Base-by-base conservation (phyloP, 2,329 filamentous ascomycete species). In the Hyphodiscus sp. region DNA sequence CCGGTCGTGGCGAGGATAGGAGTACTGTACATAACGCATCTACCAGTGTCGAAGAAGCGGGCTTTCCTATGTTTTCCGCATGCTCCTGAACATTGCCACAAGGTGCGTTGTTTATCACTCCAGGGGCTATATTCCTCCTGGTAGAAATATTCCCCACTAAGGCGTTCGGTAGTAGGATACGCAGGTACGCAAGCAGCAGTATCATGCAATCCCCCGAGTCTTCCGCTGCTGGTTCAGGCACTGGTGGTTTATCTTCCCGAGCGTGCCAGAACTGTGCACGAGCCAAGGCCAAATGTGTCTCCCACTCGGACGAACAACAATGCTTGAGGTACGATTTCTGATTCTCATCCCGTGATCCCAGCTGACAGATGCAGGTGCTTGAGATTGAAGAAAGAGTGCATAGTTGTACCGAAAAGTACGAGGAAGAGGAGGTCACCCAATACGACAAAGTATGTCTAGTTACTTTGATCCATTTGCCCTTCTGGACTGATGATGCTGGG, bases 241-340 rank as follows among this genome's bases (percentile, higher is more conserved):
- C 33, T 13, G 33, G 11, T 15, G 33, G 33, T n/a, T 2, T n/a
- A 38, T 6, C 33, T 38, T 38, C 33, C 4, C 33, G 33, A 38
- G 58, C 57, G 1, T 61, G 59, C 33, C 54, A 58, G 33, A 60
- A 60, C 41, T 61, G 61, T 42, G 52, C 57, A 11, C 45, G 52
- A 45, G 60, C 58, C 30, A 63, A 63, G 49, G 58, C 57, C 13
- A 63, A 63, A 52, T 64, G 60, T 49, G 46, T 53, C 13, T 56
- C 56, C 45, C 54, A 55, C 20, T 19, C 13, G 11, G 20, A 53
- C 30, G 41, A 23, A 4, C 11, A 18, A 18, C 38, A 49, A 50
- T 62, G 61, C 54, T 33, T 53, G 43, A 59, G 58, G 59, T 61
- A 26, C 29, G 55, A 46, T 19, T 44, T 30, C 26, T 42, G 42